Evolutionary conservation across 768 basidiomycete genomes (phyloP), one percentile per base, ranked within the genome.

Genomic region (Amanita rubescens): DNA sequence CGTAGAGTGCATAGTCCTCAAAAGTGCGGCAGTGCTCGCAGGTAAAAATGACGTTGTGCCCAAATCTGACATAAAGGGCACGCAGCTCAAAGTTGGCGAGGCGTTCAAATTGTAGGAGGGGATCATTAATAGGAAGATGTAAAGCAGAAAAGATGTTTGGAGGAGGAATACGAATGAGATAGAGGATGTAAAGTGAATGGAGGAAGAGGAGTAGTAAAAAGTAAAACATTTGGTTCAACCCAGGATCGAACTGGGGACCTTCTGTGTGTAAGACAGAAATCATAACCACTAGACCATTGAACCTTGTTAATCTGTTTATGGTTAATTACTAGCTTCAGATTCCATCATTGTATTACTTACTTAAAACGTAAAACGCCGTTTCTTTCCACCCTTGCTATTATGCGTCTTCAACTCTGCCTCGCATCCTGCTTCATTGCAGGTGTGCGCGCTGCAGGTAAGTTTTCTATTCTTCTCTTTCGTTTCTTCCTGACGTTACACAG

Each of bases 1-100:
- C 74, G 62, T 77, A 84, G 11, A 85, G 64, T 8, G 75, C 75
- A 62, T 78, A 88, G 54, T 89, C 86, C 24, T 75, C 64, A 48
- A 72, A 72, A 12, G 81, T 77, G 19, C 72, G 74, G 65, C 87
- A 90, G 62, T 83, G 80, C n/a, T 73, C 73, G 66, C 87, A 90
- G 7, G 73, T 75, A 42, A 80, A 71, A 14, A 90, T 65, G 4
- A 79, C 77, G 24, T 74, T 65, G 65, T 90, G 87, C 20, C 87
- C 87, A 55, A 87, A 85, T 53, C 87, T 74, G 59, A 80, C 72
- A 60, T 87, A 90, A 42, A 77, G 62, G 0, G 72, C 67, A 51
- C 87, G 76, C 55, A 75, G 67, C 34, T 85, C 85, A 59, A 78
- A 76, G 17, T 77, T 75, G 27, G 73, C 72, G 10, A 90, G 69